Percentiles rank a stretch among this genome's conserved stretches.
These are phyloP conservation scores for Aureobasidium namibiae DNA, from an alignment of 2,329 filamentous ascomycete genomes.

Conservation along the genomic window DNA sequence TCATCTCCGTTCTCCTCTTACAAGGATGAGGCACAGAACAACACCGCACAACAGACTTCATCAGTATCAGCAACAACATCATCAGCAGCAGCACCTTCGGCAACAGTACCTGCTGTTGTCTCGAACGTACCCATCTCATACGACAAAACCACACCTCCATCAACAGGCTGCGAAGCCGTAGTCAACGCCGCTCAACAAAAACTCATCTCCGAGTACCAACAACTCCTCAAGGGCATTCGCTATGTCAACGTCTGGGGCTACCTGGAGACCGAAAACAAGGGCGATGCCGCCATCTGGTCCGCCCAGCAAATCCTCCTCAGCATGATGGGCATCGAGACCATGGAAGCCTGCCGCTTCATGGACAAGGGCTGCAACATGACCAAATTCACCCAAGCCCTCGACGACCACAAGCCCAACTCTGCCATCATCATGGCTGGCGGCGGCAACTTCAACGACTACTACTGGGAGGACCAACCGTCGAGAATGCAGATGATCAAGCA, in stretches of 20 bases:
- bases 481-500: constrained; percentile 7
- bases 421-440: constrained; percentile 10
- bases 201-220: constrained; percentile 2
- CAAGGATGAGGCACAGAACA: neutral
- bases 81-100: neutral
- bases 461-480: constrained; percentile 11
- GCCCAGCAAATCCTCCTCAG: constrained; percentile 7
- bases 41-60: neutral
- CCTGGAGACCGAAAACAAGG: constrained; percentile 10
- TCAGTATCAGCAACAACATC: neutral
- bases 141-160: constrained; percentile 1
- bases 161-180: constrained; percentile 5
- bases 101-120: neutral
- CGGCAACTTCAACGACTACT: constrained; percentile 14
- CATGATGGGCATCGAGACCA: constrained; percentile 10
- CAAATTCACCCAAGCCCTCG: constrained; percentile 3
- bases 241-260: constrained; percentile 11
- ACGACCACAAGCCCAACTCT: constrained; percentile 5
- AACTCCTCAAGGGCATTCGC: constrained; percentile 8
- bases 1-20: neutral
- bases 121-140: constrained; percentile 3
- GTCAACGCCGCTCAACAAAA: neutral
- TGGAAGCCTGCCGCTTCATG: constrained; percentile 9
- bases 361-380: constrained; percentile 8
- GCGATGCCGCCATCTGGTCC: constrained; percentile 10